Conservation (phyloP, 768 basidiomycete species). For the Phylloporus arenicola region DNA sequence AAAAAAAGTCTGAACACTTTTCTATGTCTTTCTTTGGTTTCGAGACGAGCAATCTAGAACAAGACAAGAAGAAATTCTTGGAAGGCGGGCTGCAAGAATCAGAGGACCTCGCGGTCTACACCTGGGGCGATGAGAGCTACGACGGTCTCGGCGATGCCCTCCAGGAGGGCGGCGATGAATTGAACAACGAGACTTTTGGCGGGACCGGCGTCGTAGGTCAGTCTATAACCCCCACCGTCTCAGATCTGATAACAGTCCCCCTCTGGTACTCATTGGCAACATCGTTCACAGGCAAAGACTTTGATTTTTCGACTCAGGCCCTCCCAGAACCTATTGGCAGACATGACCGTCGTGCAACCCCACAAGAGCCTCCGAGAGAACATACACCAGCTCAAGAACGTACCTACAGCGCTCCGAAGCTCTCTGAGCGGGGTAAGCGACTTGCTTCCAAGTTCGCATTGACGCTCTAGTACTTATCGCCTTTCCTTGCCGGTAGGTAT, state of each 20-base stretch:
- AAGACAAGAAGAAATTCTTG: slow-evolving; percentile 54
- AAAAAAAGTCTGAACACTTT: slow-evolving; percentile 10
- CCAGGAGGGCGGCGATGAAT: slow-evolving; percentile 84
- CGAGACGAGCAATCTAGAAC: slow-evolving; percentile 56
- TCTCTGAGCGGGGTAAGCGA: slow-evolving; percentile 27
- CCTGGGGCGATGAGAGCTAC: slow-evolving; percentile 87
- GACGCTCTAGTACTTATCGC: slow-evolving; percentile 8
- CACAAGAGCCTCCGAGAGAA: slow-evolving; percentile 23
- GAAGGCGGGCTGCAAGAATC: slow-evolving; percentile 47
- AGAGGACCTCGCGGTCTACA: slow-evolving; percentile 86
- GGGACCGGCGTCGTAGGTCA: slow-evolving; percentile 63
- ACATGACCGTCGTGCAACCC: slow-evolving; percentile 16
- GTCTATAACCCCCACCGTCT: slow-evolving; percentile 23
- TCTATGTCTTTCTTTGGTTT: slow-evolving; percentile 84
- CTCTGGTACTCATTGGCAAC: neutral
- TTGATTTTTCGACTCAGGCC: slow-evolving; percentile 67
- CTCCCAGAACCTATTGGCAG: slow-evolving; percentile 24
- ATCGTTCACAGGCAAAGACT: slow-evolving; percentile 68
- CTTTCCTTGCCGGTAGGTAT: slow-evolving; percentile 16
- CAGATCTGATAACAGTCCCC: slow-evolving; percentile 14
- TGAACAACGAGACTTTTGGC: slow-evolving; percentile 98
- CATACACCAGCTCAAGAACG: slow-evolving; percentile 28
- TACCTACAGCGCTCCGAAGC: slow-evolving; percentile 9
- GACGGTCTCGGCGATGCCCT: slow-evolving; percentile 86
- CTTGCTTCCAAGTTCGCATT: slow-evolving; percentile 4